These are phyloP conservation scores for Fomitopsis serialis DNA, from an alignment of 768 basidiomycete genomes.

Conservation along the genomic window DNA sequence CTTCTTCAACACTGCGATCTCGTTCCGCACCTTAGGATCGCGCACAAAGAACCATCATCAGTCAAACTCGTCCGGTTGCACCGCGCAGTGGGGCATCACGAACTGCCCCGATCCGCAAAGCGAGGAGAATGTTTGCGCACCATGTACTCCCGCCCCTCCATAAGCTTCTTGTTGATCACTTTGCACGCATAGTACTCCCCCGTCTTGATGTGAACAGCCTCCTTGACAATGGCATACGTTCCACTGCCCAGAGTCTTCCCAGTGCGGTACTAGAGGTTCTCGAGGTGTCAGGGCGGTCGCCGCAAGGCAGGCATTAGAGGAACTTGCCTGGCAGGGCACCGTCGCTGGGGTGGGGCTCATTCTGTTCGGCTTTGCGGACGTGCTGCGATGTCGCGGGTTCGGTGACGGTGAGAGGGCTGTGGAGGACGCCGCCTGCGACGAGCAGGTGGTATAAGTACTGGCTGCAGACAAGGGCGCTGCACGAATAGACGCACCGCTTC, in stretches of 20 bases:
- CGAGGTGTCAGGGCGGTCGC: conserved; percentile 5
- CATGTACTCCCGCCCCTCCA: conserved; percentile 98
- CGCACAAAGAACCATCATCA: neutral
- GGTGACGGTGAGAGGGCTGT: neutral
- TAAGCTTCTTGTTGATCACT: conserved; percentile 98
- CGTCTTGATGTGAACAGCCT: conserved; percentile 91
- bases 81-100: neutral
- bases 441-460: neutral
- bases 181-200: conserved; percentile 97
- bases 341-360: conserved; percentile 24
- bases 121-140: conserved; percentile 36
- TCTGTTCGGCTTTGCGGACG: neutral
- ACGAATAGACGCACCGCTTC: neutral
- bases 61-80: neutral
- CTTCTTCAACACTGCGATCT: conserved; percentile 91
- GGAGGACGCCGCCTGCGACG: neutral
- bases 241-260: conserved; percentile 87
- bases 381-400: neutral
- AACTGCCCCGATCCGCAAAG: neutral
- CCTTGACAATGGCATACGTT: conserved; percentile 93
- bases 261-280: conserved; percentile 64
- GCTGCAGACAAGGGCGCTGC: conserved; percentile 3
- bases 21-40: conserved; percentile 77
- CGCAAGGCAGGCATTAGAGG: neutral
- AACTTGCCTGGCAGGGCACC: conserved; percentile 42